phyloP scores from a whole-genome alignment of 106 monocot genomes.

The Alisma plantagoaquatica region DNA sequence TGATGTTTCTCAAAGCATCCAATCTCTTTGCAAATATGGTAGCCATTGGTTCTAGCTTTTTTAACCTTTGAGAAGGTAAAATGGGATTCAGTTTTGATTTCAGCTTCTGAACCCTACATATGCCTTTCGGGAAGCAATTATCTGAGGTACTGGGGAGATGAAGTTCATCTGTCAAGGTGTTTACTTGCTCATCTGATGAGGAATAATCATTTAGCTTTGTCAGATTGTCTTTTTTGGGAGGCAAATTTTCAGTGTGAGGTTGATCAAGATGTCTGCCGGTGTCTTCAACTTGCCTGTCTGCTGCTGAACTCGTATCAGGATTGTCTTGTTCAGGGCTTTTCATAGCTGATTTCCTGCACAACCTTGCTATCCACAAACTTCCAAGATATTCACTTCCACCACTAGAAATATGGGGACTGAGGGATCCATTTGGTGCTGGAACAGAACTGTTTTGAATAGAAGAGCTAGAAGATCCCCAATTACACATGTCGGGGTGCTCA shows the following conservation, averaged over 20 bases:
- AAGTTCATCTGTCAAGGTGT: neutral
- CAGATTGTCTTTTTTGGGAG: neutral
- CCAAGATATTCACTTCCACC: neutral
- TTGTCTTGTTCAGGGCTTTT: neutral
- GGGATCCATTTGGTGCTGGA: neutral
- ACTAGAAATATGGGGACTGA: neutral
- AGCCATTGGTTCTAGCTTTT: neutral
- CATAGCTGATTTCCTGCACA: neutral
- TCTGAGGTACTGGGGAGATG: neutral
- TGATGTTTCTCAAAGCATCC: neutral
- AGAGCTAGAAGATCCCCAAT: neutral
- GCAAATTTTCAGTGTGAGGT: neutral
- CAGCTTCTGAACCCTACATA: neutral
- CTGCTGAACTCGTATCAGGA: neutral
- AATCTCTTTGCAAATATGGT: neutral
- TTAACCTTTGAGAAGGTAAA: too few relatives aligned
- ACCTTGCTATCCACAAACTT: neutral
- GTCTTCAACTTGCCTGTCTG: neutral
- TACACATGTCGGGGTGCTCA: neutral
- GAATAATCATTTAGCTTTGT: neutral
- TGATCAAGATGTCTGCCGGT: neutral
- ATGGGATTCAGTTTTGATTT: neutral
- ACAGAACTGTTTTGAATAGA: neutral
- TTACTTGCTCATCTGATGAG: neutral
- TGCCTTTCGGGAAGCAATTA: neutral